Percentiles rank a stretch among this genome's conserved stretches.
Evolutionary conservation across 2,329 filamentous ascomycete genomes (phyloP).

Genomic region (Aspergillus melleus): DNA sequence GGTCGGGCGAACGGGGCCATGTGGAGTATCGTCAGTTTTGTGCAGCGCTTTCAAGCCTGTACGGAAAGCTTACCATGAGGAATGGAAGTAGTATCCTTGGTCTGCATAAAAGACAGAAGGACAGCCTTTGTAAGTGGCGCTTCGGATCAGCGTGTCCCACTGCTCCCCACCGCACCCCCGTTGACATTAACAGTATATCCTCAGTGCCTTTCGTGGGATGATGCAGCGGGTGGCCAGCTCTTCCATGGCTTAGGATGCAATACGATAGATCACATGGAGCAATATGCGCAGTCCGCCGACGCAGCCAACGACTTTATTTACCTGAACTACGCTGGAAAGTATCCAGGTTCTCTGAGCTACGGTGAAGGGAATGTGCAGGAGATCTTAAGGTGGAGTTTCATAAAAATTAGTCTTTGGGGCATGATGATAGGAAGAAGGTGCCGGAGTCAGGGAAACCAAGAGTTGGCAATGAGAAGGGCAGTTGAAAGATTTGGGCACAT

Average conservation of each 20-base stretch:
- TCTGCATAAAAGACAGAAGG: not conserved
- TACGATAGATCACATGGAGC: not conserved
- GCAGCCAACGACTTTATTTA: slow-evolving; percentile 4
- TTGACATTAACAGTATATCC: not conserved
- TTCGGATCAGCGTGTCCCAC: not conserved
- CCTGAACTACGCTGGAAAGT: slow-evolving; percentile 5
- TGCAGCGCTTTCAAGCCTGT: not conserved
- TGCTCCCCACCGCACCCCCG: too few species aligned
- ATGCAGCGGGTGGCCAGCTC: not conserved
- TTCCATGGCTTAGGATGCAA: not conserved
- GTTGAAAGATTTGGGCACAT: too few species aligned
- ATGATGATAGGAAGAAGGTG: too few species aligned
- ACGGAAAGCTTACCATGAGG: not conserved
- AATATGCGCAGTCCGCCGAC: not conserved
- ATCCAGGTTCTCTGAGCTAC: slow-evolving; percentile 6
- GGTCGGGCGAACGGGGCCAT: not conserved
- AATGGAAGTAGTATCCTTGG: slow-evolving; percentile 5
- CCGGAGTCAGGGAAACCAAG: too few species aligned
- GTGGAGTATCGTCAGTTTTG: not conserved
- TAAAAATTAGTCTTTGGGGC: too few species aligned
- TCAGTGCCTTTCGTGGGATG: not conserved
- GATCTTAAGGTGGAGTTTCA: not conserved
- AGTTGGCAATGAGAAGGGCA: too few species aligned
- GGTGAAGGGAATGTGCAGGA: not conserved
- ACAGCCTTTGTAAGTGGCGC: not conserved